Evolutionary conservation across 768 basidiomycete genomes (phyloP).

Genomic region (Tricholoma sp.): DNA sequence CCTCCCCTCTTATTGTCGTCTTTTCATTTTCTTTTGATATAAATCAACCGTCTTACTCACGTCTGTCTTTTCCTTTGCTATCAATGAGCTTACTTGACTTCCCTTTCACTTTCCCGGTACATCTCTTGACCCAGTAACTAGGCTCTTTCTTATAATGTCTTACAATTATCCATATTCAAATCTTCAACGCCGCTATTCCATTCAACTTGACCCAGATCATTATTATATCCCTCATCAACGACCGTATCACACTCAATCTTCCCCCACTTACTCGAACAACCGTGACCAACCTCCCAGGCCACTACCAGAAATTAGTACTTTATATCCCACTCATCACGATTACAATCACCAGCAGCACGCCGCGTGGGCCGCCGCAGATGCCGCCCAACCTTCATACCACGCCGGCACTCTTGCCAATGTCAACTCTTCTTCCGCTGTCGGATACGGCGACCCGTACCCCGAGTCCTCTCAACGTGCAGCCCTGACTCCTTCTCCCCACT

Average conservation of each 20-base stretch:
- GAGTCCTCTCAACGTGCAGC: conserved; percentile 18
- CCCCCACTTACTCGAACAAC: neutral
- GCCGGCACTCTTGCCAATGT: neutral
- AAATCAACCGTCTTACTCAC: neutral
- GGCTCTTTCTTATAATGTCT: conserved; percentile 4
- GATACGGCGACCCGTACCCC: conserved; percentile 12
- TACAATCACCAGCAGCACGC: neutral
- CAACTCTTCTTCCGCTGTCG: neutral
- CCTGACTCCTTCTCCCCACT: conserved; percentile 3
- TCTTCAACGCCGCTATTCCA: neutral
- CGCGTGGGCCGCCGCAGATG: neutral
- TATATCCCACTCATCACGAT: no score
- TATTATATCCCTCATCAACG: neutral
- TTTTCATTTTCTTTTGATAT: neutral
- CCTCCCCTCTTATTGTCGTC: neutral
- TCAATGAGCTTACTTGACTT: neutral
- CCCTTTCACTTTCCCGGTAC: neutral
- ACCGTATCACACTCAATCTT: neutral
- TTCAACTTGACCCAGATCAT: neutral
- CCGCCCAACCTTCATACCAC: neutral
- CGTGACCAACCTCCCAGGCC: no score
- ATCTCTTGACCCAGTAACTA: conserved; percentile 4
- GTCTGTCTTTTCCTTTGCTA: neutral
- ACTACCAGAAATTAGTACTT: no score
- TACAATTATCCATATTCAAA: neutral